Evolutionary conservation across 176 grass and related monocot genomes (phyloP), one percentile per base, ranked within the genome.

Genomic region (Miscanthus lutarioriparius): DNA sequence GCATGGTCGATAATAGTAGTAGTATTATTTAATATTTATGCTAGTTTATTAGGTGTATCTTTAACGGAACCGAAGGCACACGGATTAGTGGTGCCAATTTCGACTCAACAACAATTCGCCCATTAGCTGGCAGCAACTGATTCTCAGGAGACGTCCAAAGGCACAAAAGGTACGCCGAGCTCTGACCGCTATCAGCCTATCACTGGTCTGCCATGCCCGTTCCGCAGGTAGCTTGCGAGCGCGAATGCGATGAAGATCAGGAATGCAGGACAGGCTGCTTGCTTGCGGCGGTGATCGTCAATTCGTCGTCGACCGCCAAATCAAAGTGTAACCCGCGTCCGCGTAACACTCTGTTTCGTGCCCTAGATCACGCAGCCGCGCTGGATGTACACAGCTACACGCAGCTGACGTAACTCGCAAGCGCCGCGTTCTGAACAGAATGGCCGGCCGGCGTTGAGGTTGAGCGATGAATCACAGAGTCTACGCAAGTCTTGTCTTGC

Each of bases 1-100:
- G 10, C n/a, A 63, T 27, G 32, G n/a, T 14, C 13, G 36, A 6
- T 3, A 10, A 6, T 49, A 17, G 28, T 2, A n/a, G 4, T 17
- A 49, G 14, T 49, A 47, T 10, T 19, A 8, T 2, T n/a, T n/a
- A n/a, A n/a, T n/a, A n/a, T n/a, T n/a, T 3, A 17, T 41, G 75
- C 36, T 27, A 17, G 45, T 20, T 69, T 27, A 43, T 69, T 27
- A 43, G 12, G 23, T 17, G 17, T 23, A 43, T 20, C 43, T 51
- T 51, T 84, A 77, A 67, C 73, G 33, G 63, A 77, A 68, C 73
- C 45, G 63, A 77, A 68, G 56, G 73, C 23, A 58, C 73, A 67
- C 33, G 82, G 9, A n/a, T 7, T 67, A 3, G 40, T 36, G 49
- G 0, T 14, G 23, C 7, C n/a, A 15, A 86, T 19, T 49, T 1